Evolutionary conservation across 2,329 filamentous ascomycete species (phyloP).

Genomic region (Penicillium sumatraense): DNA sequence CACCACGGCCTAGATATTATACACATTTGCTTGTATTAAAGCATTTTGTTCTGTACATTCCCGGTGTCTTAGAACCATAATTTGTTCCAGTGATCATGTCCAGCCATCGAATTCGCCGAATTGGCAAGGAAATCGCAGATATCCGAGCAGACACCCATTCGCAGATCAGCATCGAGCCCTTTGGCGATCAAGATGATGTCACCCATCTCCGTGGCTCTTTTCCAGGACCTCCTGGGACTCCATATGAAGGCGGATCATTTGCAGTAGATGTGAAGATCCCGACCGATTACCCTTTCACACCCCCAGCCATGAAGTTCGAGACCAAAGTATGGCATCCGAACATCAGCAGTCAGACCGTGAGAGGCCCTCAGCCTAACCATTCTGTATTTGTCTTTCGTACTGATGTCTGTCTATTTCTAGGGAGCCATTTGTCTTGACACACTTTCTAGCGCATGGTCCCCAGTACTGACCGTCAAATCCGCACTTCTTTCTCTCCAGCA

Average conservation of each 20-base stretch:
- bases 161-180: conserved; percentile 71
- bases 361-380: conserved; percentile 40
- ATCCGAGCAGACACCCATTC: conserved; percentile 70
- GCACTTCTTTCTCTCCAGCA: conserved; percentile 91
- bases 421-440: conserved; percentile 97
- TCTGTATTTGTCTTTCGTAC: not conserved
- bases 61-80: not conserved
- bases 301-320: conserved; percentile 86
- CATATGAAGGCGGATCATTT: conserved; percentile 86
- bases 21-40: not conserved
- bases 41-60: not conserved
- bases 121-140: conserved; percentile 55
- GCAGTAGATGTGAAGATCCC: conserved; percentile 86
- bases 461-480: conserved; percentile 94
- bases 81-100: conserved; percentile 49
- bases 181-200: conserved; percentile 69
- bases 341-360: conserved; percentile 87
- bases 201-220: conserved; percentile 84
- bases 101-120: conserved; percentile 61
- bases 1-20: not conserved
- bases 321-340: conserved; percentile 98
- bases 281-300: conserved; percentile 88
- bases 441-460: conserved; percentile 86
- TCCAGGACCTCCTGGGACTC: conserved; percentile 85
- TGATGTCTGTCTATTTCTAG: conserved; percentile 52